Base-by-base conservation (phyloP, 1,139 yeast genomes). In the Suzukiozyma palmioleophila region DNA sequence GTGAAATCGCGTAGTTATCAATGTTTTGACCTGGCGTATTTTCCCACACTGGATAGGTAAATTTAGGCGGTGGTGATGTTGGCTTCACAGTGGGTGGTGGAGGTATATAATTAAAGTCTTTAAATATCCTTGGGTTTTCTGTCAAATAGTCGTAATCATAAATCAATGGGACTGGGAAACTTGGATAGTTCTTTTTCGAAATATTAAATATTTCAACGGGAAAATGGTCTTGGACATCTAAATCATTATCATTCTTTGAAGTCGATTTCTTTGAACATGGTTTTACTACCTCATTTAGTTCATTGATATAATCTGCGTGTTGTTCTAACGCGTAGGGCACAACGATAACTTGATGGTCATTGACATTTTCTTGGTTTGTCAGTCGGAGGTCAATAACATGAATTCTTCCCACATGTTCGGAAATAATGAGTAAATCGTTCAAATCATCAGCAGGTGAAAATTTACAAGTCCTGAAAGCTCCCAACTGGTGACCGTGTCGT, bases 361-460 rank as follows among this genome's bases (percentile, higher is more conserved):
- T 45, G n/a, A 50, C 48, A 37, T 48, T 51, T 14, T 54, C 52
- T 33, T 82, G 79, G 46, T 71, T 67, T 51, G 80, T 75, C 51
- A 82, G 78, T 43, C 96, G 73, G 34, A 88, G 71, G 57, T 89
- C 96, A 21, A 89, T 68, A 39, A 88, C 67, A 61, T 89, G 97
- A 2, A 89, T 86, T 40, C 96, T 67, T 1, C 95, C 95, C 43
- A 81, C 85, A 53, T 89, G 96, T 57, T 89, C 97, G 39, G 86
- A 77, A 2, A 89, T 69, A 40, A 85, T 78, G 49, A 89, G 66
- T 44, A 88, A 60, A 58, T 89, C 96, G 51, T 83, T 89, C 21
- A 83, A 69, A 22, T 58, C 53, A 11, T 85, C 84, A 36, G 78
- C 72, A 9, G 50, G 49, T 11, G 90, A 75, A 52, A 86, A 87